A percentile compares a stretch with the other conserved stretches of the same genome.
Conservation (phyloP, 23 red algal species). For the Porphyridium purpureum region DNA sequence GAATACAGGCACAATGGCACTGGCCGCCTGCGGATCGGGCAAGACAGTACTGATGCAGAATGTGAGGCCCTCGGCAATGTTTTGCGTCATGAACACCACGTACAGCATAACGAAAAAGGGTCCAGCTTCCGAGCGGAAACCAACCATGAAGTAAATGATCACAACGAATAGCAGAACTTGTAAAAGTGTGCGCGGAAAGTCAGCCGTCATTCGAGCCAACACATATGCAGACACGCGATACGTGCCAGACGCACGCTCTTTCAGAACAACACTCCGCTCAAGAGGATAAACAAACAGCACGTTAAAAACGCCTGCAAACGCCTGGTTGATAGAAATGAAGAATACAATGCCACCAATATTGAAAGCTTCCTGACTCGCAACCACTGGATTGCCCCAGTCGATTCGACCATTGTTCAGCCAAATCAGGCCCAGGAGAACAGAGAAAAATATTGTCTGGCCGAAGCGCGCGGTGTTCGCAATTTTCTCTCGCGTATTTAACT, state of each 20-base stretch:
- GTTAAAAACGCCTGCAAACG: conserved; percentile 61
- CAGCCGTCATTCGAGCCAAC: conserved; percentile 52
- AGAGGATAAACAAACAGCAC: conserved; percentile 88
- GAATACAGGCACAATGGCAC: conserved; percentile 59
- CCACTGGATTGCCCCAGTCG: background rate
- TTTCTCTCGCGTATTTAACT: conserved; percentile 49
- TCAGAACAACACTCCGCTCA: conserved; percentile 70
- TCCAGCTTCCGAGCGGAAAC: conserved; percentile 20
- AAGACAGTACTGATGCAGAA: conserved; percentile 41
- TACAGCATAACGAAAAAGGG: conserved; percentile 68
- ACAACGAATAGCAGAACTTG: conserved; percentile 39
- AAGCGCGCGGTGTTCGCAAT: conserved; percentile 51
- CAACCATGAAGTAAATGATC: conserved; percentile 84
- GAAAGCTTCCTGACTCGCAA: background rate
- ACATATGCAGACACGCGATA: conserved; percentile 87
- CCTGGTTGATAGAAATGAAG: conserved; percentile 94
- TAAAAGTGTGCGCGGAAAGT: conserved; percentile 55
- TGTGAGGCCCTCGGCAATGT: conserved; percentile 54
- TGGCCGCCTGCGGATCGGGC: conserved; percentile 52
- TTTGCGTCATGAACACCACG: conserved; percentile 37
- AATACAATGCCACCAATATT: conserved; percentile 46
- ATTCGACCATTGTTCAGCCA: conserved; percentile 32
- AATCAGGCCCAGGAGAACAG: conserved; percentile 65
- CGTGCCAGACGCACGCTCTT: conserved; percentile 70
- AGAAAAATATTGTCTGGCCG: conserved; percentile 71